phyloP scores from a whole-genome alignment of 2,329 filamentous ascomycete genomes.

The Dactylellina sp. region DNA sequence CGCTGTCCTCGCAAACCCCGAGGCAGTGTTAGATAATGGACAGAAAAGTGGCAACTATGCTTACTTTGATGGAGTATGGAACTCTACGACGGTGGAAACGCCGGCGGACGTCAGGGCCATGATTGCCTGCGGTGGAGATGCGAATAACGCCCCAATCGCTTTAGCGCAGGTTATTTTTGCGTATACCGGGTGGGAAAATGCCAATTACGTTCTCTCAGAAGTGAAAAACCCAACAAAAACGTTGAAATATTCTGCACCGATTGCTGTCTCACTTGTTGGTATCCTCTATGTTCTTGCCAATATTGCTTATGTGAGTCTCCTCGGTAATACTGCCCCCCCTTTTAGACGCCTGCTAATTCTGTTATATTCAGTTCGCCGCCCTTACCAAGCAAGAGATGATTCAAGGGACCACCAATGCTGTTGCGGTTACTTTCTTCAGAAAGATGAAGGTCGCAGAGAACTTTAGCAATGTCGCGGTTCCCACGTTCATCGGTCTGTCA shows the following conservation, averaged over 20 bases:
- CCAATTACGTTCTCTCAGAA: slow-evolving; percentile 73
- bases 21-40: slow-evolving; percentile 27
- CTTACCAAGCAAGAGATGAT: slow-evolving; percentile 72
- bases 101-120: slow-evolving; percentile 30
- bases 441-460: slow-evolving; percentile 71
- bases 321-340: too few relatives aligned
- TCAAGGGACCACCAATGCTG: slow-evolving; percentile 67
- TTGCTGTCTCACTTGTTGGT: slow-evolving; percentile 71
- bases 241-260: slow-evolving; percentile 69
- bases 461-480: slow-evolving; percentile 66
- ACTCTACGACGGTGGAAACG: slow-evolving; percentile 48
- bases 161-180: slow-evolving; percentile 72
- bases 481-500: slow-evolving; percentile 72
- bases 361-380: slow-evolving; percentile 67
- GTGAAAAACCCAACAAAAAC: slow-evolving; percentile 70
- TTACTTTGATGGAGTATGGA: slow-evolving; percentile 49
- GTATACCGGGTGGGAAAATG: slow-evolving; percentile 75
- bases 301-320: slow-evolving; percentile 68
- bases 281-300: slow-evolving; percentile 74
- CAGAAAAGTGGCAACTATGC: slow-evolving; percentile 43
- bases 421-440: slow-evolving; percentile 72
- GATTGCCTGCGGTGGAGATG: slow-evolving; percentile 46
- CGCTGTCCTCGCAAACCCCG: slow-evolving; percentile 60
- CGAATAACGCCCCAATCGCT: slow-evolving; percentile 48
- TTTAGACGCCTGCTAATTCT: neutral